Conservation (phyloP, 1,139 yeast genomes). For the Taphrina sp. region DNA sequence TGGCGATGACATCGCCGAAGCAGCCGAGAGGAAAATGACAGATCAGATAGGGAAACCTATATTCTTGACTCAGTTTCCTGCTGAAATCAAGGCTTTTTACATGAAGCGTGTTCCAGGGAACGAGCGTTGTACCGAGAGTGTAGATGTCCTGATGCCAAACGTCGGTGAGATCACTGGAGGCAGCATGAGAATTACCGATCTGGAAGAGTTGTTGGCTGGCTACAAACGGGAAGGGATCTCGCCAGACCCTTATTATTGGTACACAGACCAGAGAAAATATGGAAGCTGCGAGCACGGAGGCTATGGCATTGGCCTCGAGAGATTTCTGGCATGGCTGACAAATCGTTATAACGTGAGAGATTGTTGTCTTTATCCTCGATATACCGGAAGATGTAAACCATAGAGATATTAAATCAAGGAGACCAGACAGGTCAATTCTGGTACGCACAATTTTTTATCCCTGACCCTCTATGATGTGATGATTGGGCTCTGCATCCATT, state of each 20-base stretch:
- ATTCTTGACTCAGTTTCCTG: constrained; percentile 89
- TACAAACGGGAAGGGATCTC: constrained; percentile 88
- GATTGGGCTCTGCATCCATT: too few relatives aligned
- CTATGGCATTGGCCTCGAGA: constrained; percentile 96
- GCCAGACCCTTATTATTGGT: constrained; percentile 86
- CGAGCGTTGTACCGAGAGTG: constrained; percentile 93
- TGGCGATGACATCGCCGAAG: constrained; percentile 99
- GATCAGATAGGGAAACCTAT: constrained; percentile 92
- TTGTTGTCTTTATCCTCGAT: constrained; percentile 95
- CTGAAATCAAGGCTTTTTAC: constrained; percentile 94
- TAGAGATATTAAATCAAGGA: constrained; percentile 45
- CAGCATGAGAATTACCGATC: constrained; percentile 81
- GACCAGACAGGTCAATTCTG: too few relatives aligned
- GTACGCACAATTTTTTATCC: too few relatives aligned
- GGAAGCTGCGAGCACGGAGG: constrained; percentile 99
- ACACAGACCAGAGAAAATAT: constrained; percentile 89
- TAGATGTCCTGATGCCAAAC: constrained; percentile 96
- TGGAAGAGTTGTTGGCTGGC: constrained; percentile 81
- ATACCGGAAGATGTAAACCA: constrained; percentile 97
- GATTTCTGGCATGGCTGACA: constrained; percentile 97
- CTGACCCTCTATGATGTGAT: too few relatives aligned
- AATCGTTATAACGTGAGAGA: constrained; percentile 80
- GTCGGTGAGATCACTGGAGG: constrained; percentile 57
- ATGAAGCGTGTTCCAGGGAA: constrained; percentile 92
- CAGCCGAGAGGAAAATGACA: constrained; percentile 98